Percentiles rank a stretch among this genome's conserved stretches.
These are phyloP conservation scores for Magnaporthiopsis rhizophila DNA, from an alignment of 2,329 filamentous ascomycete genomes.

Conservation along the genomic window DNA sequence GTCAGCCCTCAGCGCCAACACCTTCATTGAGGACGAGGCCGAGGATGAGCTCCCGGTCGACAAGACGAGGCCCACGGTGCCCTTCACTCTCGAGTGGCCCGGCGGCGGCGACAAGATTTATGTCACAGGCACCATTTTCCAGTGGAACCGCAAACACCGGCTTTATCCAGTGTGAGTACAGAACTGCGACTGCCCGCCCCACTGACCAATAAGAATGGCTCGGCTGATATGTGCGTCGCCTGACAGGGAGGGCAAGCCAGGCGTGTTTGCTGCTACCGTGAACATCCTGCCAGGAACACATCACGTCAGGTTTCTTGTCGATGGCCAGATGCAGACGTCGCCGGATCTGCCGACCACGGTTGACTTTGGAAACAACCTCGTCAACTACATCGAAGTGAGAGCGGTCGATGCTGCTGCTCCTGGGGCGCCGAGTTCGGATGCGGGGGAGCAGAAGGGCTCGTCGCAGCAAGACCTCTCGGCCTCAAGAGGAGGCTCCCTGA, in stretches of 20 bases:
- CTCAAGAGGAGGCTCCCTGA: conserved; percentile 22
- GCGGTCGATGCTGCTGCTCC: conserved; percentile 52
- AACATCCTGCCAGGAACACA: conserved; percentile 88
- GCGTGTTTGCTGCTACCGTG: conserved; percentile 67
- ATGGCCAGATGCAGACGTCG: conserved; percentile 86
- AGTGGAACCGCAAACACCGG: conserved; percentile 92
- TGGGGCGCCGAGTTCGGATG: conserved; percentile 18
- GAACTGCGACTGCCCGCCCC: not conserved
- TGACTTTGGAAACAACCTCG: conserved; percentile 94
- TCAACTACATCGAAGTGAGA: conserved; percentile 95
- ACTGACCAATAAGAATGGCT: not conserved
- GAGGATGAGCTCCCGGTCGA: conserved; percentile 71
- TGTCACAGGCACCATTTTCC: conserved; percentile 93
- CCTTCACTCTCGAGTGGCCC: conserved; percentile 79
- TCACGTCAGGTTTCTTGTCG: conserved; percentile 92
- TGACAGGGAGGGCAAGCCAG: conserved; percentile 44
- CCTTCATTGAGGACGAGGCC: conserved; percentile 42
- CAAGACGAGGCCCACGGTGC: conserved; percentile 69
- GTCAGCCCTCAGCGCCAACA: conserved; percentile 52
- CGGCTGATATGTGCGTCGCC: not conserved
- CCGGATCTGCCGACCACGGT: conserved; percentile 86
- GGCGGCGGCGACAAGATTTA: conserved; percentile 82
- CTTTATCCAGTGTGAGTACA: conserved; percentile 72
- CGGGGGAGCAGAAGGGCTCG: conserved; percentile 20
- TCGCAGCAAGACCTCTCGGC: conserved; percentile 16